Evolutionary conservation across 2,329 filamentous ascomycete species (phyloP).

Genomic region (Fusarium proliferatum): DNA sequence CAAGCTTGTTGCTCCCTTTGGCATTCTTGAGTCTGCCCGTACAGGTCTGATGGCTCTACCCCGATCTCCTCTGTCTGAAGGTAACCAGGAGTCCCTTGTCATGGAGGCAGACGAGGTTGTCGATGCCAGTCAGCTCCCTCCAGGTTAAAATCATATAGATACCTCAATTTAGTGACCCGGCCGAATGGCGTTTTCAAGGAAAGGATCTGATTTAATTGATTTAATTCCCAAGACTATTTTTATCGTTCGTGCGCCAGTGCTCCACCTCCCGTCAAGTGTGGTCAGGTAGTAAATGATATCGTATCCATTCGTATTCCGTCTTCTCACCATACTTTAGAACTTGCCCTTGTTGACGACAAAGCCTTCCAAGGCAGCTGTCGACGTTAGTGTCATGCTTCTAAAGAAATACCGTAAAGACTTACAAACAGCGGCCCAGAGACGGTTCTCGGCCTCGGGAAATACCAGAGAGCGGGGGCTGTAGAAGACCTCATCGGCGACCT

Average conservation of each 20-base stretch:
- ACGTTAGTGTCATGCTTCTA: constrained; percentile 27
- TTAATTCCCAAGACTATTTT: constrained; percentile 45
- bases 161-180: constrained; percentile 23
- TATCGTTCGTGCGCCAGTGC: constrained; percentile 42
- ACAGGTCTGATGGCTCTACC: constrained; percentile 98
- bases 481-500: constrained; percentile 95
- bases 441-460: constrained; percentile 94
- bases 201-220: constrained; percentile 43
- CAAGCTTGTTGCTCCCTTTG: constrained; percentile 93
- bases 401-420: constrained; percentile 50
- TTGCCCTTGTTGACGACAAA: constrained; percentile 96
- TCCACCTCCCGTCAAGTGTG: constrained; percentile 24
- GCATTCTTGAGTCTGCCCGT: constrained; percentile 93
- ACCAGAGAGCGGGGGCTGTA: constrained; percentile 88
- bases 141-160: constrained; percentile 70
- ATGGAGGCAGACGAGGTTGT: constrained; percentile 97
- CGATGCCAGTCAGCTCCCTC: constrained; percentile 91
- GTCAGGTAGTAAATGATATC: constrained; percentile 22
- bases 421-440: constrained; percentile 89
- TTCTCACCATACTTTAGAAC: constrained; percentile 56
- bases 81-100: constrained; percentile 73
- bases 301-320: background rate
- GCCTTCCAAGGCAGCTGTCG: constrained; percentile 77
- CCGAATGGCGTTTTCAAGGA: constrained; percentile 45
- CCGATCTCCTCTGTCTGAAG: constrained; percentile 85